Evolutionary conservation across 1,284 basidiomycete genomes (phyloP), one percentile per base, ranked within the genome.

Genomic region (Cutaneotrichosporon spelunceum): DNA sequence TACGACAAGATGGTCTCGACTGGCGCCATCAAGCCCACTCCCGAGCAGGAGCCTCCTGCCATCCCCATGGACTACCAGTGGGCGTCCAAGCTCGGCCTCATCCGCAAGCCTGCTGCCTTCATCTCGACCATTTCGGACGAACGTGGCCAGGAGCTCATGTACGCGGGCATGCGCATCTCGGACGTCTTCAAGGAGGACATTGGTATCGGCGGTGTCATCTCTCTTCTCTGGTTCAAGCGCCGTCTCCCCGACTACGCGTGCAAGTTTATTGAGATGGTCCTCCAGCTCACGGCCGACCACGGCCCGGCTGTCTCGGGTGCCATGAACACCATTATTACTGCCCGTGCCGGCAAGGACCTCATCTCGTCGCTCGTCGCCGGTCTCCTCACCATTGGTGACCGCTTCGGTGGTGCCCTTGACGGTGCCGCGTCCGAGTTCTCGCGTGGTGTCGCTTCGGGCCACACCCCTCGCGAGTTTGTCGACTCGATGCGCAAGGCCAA

Each of bases 41-140:
- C 82, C 56, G 95, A 98, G 83, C 83, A 88, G 62, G 90, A 93
- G 45, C 93, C 94, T 33, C 95, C 95, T 24, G 87, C 91, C 68
- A 98, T 98, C 78, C 95, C 95, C 29, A 95, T 98, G 91, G 95
- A 99, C 83, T 99, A 98, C 89, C 96, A 98, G 84, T 98, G 95
- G 95, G 95, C 95, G 49, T 88, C 91, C 71, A 95, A 98, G 83
- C 88, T 98, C 62, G 95, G 95, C 63, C 88, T 98, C 79, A 94
- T 99, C 80, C 89, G 95, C 77, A 98, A 98, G 83, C 95, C 95
- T 45, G 94, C 95, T 49, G 93, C 95, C 14, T 99, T 99, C 85
- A 98, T 99, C 83, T 97, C 94, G 57, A 98, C 96, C 70, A 99
- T 99, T 81, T 97, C 93, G 63, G 96, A 99, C 82, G 96, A 99